These are phyloP conservation scores for Fusarium miscanthi DNA, from an alignment of 2,329 filamentous ascomycete species.

Conservation along the genomic window DNA sequence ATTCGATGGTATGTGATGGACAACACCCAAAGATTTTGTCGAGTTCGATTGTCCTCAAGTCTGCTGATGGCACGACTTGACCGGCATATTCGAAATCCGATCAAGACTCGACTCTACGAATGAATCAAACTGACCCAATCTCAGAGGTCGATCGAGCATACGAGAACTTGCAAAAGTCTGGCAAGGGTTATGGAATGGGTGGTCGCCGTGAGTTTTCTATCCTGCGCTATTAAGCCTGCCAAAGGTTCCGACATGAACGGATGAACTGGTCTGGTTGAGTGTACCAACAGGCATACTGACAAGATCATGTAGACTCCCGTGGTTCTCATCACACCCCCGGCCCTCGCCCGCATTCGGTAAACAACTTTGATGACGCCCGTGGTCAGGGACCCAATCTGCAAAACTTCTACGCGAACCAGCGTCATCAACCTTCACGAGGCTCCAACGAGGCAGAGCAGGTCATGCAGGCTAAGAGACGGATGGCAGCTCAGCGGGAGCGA, in stretches of 20 bases:
- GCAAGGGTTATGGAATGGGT: conserved; percentile 83
- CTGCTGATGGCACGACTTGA: neutral
- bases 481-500: conserved; percentile 98
- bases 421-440: conserved; percentile 87
- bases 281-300: conserved; percentile 39
- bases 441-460: conserved; percentile 94
- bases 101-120: neutral
- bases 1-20: conserved; percentile 80
- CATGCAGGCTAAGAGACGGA: conserved; percentile 98
- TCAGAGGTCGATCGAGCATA: conserved; percentile 95
- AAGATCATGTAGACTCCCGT: conserved; percentile 71
- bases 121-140: conserved; percentile 17
- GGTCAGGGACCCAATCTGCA: conserved; percentile 82
- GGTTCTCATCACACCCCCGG: conserved; percentile 69
- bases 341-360: conserved; percentile 84
- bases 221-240: conserved; percentile 13
- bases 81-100: neutral
- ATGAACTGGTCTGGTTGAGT: conserved; percentile 32
- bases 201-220: conserved; percentile 82
- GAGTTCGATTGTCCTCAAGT: neutral
- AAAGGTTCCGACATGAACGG: conserved; percentile 22
- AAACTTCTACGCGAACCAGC: conserved; percentile 93
- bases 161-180: conserved; percentile 96
- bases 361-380: conserved; percentile 81
- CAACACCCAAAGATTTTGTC: neutral